Conservation (phyloP, 2,329 filamentous ascomycete species). For the Graphilbum fragrans region DNA sequence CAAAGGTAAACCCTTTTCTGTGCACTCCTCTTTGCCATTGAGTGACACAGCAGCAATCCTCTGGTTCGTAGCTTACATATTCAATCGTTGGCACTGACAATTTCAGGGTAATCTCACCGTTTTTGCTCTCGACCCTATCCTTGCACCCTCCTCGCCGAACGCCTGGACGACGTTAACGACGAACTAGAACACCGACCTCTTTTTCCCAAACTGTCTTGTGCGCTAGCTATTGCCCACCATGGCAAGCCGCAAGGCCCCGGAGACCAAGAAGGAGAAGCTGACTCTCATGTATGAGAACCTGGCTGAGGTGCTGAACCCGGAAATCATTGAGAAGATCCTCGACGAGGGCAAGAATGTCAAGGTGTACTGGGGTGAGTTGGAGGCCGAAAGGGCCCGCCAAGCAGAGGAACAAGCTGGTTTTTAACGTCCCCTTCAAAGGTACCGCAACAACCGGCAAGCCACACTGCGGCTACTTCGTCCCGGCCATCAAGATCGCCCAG, state of each 20-base stretch:
- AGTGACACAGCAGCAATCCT: too few species aligned
- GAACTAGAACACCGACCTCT: too few species aligned
- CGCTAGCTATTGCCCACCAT: conserved; percentile 3
- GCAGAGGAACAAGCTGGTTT: not conserved
- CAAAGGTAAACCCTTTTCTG: too few species aligned
- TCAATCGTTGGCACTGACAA: too few species aligned
- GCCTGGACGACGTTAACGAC: too few species aligned
- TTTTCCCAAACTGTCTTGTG: too few species aligned
- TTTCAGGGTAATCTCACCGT: too few species aligned
- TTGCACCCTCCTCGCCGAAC: too few species aligned
- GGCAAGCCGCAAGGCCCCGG: conserved; percentile 7
- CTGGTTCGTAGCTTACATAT: too few species aligned
- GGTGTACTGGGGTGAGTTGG: conserved; percentile 64
- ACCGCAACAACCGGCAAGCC: conserved; percentile 79
- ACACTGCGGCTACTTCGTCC: conserved; percentile 82
- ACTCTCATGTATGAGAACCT: conserved; percentile 70
- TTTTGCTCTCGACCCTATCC: too few species aligned
- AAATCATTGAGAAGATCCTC: conserved; percentile 66
- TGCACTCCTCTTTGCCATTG: too few species aligned
- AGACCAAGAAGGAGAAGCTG: conserved; percentile 39
- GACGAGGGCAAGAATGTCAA: conserved; percentile 59
- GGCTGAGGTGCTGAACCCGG: conserved; percentile 69
- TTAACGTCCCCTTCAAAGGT: conserved; percentile 25
- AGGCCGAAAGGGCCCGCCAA: not conserved
- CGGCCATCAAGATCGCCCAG: conserved; percentile 81